phyloP scores from a whole-genome alignment of 305 asterid species.

The Rubia tinctorum region DNA sequence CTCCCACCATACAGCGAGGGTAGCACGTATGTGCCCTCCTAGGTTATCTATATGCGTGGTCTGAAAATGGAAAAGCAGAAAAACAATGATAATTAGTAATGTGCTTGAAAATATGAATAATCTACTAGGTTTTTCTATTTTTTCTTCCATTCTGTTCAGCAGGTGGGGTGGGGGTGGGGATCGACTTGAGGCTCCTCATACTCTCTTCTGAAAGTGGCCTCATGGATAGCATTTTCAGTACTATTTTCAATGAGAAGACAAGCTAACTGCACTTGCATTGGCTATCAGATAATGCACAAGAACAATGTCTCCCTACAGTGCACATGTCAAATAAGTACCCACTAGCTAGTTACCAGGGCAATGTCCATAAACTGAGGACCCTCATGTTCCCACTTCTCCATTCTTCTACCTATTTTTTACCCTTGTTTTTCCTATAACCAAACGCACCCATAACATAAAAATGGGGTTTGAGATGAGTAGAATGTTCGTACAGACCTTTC shows the following conservation, averaged over 20 bases:
- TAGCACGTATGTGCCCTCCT: not conserved
- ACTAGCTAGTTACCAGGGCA: constrained; percentile 18
- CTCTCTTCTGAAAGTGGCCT: constrained; percentile 2
- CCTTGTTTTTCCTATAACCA: not conserved
- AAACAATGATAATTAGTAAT: not conserved
- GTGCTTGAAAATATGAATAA: not conserved
- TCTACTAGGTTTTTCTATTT: not conserved
- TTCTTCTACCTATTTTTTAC: not conserved
- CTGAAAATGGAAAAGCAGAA: not conserved
- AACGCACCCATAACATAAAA: too few relatives aligned
- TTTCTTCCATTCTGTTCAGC: not conserved
- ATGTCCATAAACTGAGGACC: constrained; percentile 40
- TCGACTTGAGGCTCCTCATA: not conserved
- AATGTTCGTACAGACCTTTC: too few relatives aligned
- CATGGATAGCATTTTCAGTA: not conserved
- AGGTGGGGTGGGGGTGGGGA: not conserved
- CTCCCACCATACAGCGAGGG: constrained; percentile 1
- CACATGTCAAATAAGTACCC: constrained; percentile 19
- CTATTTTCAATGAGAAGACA: not conserved
- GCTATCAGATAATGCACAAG: constrained; percentile 15
- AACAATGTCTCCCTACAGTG: constrained; percentile 19
- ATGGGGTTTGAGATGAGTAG: too few relatives aligned
- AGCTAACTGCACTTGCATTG: constrained; percentile 3
- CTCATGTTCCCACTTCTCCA: constrained; percentile 35
- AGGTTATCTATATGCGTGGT: not conserved